Conservation (phyloP, 2,329 filamentous ascomycete species). For the Alternaria infectoria region DNA sequence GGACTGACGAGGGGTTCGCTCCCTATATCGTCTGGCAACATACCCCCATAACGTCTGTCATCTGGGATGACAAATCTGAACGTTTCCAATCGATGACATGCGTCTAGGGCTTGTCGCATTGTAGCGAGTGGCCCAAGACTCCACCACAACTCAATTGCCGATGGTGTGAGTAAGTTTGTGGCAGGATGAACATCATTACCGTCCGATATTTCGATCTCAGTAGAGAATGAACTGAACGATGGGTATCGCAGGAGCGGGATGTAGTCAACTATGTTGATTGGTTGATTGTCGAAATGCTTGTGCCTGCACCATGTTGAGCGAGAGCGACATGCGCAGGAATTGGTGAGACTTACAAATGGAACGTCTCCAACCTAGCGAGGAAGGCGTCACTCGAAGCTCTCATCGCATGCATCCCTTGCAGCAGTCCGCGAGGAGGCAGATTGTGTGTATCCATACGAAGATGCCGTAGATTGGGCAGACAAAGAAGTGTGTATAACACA, state of each 20-base stretch:
- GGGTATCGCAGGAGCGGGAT: slow-evolving; percentile 6
- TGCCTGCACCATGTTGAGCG: background rate
- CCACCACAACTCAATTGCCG: slow-evolving; percentile 2
- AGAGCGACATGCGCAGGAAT: background rate
- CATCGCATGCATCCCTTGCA: slow-evolving; percentile 6
- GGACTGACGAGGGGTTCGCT: background rate
- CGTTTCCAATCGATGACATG: background rate
- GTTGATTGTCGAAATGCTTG: slow-evolving; percentile 6
- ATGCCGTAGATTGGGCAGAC: slow-evolving; percentile 9
- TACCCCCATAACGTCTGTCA: background rate
- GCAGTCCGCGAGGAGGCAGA: slow-evolving; percentile 5
- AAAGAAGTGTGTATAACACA: background rate
- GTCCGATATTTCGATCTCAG: background rate
- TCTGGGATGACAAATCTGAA: background rate
- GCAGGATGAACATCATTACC: background rate
- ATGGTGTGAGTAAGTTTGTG: background rate
- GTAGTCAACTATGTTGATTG: background rate
- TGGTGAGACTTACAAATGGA: slow-evolving; percentile 1
- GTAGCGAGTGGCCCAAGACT: background rate
- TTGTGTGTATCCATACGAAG: slow-evolving; percentile 1
- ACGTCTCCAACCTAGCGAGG: slow-evolving; percentile 7
- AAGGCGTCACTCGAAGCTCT: background rate
- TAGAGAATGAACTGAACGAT: slow-evolving; percentile 3
- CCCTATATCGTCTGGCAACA: background rate
- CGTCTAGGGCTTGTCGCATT: background rate